Conservation (phyloP, 352 stramenopile genomes). For the Pythium pyrilobum region DNA sequence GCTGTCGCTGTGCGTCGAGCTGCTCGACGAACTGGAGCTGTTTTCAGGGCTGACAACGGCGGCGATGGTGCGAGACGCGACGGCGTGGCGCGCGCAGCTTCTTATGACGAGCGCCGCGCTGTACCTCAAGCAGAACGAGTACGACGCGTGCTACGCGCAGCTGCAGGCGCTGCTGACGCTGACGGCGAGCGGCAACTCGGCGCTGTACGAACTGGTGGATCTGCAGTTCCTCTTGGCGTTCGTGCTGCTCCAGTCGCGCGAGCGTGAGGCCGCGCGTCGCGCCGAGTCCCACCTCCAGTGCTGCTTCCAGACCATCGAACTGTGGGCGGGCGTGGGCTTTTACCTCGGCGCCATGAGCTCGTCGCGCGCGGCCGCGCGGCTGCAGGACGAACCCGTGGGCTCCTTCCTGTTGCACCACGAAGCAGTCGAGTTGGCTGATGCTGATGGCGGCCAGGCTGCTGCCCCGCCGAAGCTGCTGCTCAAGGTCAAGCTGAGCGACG, state of each 20-base stretch:
- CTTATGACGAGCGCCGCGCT: slow-evolving; percentile 43
- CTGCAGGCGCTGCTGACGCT: slow-evolving; percentile 1
- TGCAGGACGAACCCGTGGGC: slow-evolving; percentile 27
- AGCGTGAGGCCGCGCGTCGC: background rate
- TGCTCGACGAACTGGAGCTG: slow-evolving; percentile 15
- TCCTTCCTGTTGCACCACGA: slow-evolving; percentile 42
- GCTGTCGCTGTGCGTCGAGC: slow-evolving; percentile 15
- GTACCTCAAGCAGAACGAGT: slow-evolving; percentile 13
- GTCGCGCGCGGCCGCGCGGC: slow-evolving; percentile 21
- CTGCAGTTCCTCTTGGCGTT: slow-evolving; percentile 10
- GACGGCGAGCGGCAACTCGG: background rate
- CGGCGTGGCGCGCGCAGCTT: slow-evolving; percentile 19
- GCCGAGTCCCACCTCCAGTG: slow-evolving; percentile 23
- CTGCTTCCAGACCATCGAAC: slow-evolving; percentile 46
- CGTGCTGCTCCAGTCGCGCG: background rate
- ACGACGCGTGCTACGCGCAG: slow-evolving; percentile 3
- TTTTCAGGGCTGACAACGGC: background rate
- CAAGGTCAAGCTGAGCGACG: slow-evolving; percentile 39
- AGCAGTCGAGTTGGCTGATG: background rate
- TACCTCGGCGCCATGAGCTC: slow-evolving; percentile 37
- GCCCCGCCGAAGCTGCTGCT: slow-evolving; percentile 15
- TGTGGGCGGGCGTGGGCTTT: slow-evolving; percentile 47
- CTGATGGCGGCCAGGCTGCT: background rate
- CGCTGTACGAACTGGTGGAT: slow-evolving; percentile 5
- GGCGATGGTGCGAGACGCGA: slow-evolving; percentile 1